phyloP scores from a whole-genome alignment of 192 early-diverging fungal genomes.

The Haplosporangium gracile region DNA sequence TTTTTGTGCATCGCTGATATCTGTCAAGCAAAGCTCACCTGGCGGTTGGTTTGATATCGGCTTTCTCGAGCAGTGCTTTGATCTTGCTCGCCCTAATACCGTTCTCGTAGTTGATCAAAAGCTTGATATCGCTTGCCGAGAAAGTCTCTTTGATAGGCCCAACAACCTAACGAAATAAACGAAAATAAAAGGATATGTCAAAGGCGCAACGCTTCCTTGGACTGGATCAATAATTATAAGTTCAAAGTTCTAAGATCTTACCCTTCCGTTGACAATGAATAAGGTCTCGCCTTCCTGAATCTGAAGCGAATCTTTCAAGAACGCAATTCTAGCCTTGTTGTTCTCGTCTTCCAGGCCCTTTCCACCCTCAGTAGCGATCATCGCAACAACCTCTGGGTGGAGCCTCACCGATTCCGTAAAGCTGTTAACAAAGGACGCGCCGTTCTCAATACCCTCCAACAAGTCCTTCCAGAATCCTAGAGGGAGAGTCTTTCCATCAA shows the following conservation, averaged over 20 bases:
- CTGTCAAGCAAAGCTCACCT: constrained; percentile 9
- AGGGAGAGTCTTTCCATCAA: constrained; percentile 25
- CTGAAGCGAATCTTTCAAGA: constrained; percentile 32
- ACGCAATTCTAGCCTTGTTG: neutral
- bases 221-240: neutral
- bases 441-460: constrained; percentile 6
- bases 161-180: constrained; percentile 49
- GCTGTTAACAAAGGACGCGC: constrained; percentile 7
- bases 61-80: constrained; percentile 8
- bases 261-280: constrained; percentile 76
- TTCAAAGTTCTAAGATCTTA: constrained; percentile 31
- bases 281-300: constrained; percentile 26
- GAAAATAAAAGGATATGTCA: neutral
- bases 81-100: constrained; percentile 61
- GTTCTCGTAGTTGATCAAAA: constrained; percentile 72
- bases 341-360: constrained; percentile 28
- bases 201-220: neutral
- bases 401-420: constrained; percentile 1
- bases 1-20: no score
- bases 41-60: constrained; percentile 16
- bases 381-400: constrained; percentile 27
- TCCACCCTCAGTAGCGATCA: constrained; percentile 32
- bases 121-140: constrained; percentile 65
- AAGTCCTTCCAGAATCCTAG: constrained; percentile 48
- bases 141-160: constrained; percentile 68